phyloP scores from a whole-genome alignment of 208 protist genomes.

The Porcisia hertigi region DNA sequence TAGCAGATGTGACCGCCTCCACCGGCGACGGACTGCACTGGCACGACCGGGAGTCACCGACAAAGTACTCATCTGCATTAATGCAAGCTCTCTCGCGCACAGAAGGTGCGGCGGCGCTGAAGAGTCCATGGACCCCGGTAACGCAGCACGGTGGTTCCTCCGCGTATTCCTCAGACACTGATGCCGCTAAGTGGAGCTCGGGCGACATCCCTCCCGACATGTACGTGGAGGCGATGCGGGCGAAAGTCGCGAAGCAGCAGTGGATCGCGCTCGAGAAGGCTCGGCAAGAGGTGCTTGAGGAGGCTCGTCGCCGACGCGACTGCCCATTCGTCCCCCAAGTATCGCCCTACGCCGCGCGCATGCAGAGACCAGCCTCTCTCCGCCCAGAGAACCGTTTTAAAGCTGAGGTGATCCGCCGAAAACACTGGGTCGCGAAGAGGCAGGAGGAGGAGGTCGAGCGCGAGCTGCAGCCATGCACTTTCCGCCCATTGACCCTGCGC shows the following conservation, averaged over 20 bases:
- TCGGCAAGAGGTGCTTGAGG: conserved; percentile 63
- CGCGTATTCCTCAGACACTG: conserved; percentile 5
- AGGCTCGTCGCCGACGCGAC: conserved; percentile 56
- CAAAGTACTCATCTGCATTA: conserved; percentile 51
- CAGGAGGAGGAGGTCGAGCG: conserved; percentile 52
- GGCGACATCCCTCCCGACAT: conserved; percentile 32
- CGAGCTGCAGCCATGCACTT: conserved; percentile 81
- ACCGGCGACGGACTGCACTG: neutral
- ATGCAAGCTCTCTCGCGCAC: conserved; percentile 62
- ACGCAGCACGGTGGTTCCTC: conserved; percentile 7
- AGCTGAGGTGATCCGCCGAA: conserved; percentile 62
- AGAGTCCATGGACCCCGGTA: conserved; percentile 16
- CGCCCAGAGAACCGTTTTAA: conserved; percentile 69
- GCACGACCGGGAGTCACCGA: conserved; percentile 2
- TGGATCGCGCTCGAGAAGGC: conserved; percentile 79
- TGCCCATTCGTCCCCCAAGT: conserved; percentile 78
- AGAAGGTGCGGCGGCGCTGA: conserved; percentile 40
- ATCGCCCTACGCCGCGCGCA: conserved; percentile 59
- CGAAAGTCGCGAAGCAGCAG: conserved; percentile 77
- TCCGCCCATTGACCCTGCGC: conserved; percentile 75
- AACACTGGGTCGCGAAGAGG: conserved; percentile 67
- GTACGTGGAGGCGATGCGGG: conserved; percentile 77
- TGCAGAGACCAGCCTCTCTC: conserved; percentile 62
- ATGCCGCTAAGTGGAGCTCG: conserved; percentile 6
- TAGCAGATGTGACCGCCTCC: neutral